Conservation (phyloP, 1,284 basidiomycete species). For the Inonotus obliquus region DNA sequence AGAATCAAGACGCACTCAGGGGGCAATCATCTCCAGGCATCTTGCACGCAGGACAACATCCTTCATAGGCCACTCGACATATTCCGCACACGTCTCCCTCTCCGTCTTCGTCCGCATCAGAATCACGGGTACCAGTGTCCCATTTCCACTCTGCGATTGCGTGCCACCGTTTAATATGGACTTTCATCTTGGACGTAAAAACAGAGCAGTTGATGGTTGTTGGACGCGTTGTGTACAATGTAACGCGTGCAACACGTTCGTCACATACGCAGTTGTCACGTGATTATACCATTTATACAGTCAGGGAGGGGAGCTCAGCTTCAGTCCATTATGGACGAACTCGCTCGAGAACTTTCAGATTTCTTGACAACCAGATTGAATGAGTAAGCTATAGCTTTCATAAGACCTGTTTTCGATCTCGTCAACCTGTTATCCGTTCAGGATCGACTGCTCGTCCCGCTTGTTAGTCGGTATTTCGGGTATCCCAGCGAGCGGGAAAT, state of each 20-base stretch:
- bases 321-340: neutral
- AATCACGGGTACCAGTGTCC: constrained; percentile 55
- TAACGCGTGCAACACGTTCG: no score
- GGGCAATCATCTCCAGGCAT: constrained; percentile 97
- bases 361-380: constrained; percentile 8
- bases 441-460: constrained; percentile 32
- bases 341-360: constrained; percentile 3
- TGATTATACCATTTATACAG: no score
- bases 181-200: constrained; percentile 51
- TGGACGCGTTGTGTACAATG: no score
- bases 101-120: constrained; percentile 42
- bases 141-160: constrained; percentile 86
- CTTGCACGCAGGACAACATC: constrained; percentile 90
- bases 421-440: neutral
- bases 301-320: neutral
- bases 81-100: constrained; percentile 90
- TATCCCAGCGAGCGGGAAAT: constrained; percentile 83
- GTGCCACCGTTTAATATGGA: constrained; percentile 77
- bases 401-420: neutral
- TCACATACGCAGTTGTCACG: no score
- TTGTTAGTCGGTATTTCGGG: constrained; percentile 76
- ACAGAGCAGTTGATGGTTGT: no score
- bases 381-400: constrained; percentile 1
- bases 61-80: constrained; percentile 87
- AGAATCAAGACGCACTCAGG: constrained; percentile 54